Evolutionary conservation across 1,284 basidiomycete genomes (phyloP), one percentile per base, ranked within the genome.

Genomic region (Boletus chippewaensis): DNA sequence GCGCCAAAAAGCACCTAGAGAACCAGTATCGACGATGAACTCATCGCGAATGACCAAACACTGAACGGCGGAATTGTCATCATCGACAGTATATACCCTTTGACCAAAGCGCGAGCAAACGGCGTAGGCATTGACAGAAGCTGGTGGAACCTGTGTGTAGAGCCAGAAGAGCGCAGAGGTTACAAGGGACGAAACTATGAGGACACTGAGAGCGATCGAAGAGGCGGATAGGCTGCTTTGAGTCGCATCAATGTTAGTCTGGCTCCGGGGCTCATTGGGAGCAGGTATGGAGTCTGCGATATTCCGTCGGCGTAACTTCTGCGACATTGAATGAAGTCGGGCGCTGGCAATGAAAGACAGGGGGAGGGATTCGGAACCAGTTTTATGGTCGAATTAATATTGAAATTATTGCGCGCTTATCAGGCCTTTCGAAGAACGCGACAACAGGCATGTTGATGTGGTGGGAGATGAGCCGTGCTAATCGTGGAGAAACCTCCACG

Each of bases 31-130:
- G n/a, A 71, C 55, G 51, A 87, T 79, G 50, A 68, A 64, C 38
- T 70, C 29, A 5, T 29, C 29, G 29, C 29, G 29, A 12, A 29
- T 12, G 29, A 29, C 10, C 29, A 29, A 29, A 29, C 29, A 87
- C 56, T 87, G 76, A 2, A 72, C 75, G 42, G 65, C 70, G 13
- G 74, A 65, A 50, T 75, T 74, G 26, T 63, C 51, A 13, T 66
- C 64, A 12, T 29, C 29, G 29, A 29, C 29, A 5, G 11, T 29
- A 5, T 29, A 29, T 29, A 29, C 29, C 12, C 70, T 69, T 40
- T 70, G 57, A 22, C 72, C 72, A 20, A 74, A 68, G 43, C 61
- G 70, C 22, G 83, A 80, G 62, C 84, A 87, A 12, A 87, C 58
- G 3, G 78, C 81, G 59, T 84, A 86, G 1, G 69, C 58, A 12